Base-by-base conservation (phyloP, 176 grass and related monocot species). In the Cymbopogon citratus region DNA sequence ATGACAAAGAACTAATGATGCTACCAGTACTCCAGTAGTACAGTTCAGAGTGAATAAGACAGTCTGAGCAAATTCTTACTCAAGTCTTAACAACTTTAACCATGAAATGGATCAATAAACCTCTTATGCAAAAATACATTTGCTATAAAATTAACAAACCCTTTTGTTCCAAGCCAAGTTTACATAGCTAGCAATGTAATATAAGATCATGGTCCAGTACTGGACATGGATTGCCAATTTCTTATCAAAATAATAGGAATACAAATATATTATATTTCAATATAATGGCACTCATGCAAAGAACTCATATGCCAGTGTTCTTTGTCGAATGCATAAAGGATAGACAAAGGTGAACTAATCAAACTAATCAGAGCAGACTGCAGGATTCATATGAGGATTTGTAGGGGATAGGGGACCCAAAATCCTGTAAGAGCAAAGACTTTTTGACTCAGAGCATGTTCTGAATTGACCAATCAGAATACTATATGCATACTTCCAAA, bases 381-480 rank as follows among this genome's bases (percentile, higher is more conserved):
- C 28, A 65, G 63, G 63, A 34, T 65, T 65, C 28, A 33, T 31
- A 34, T 9, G 15, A 5, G 28, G 27, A 65, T 33, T 65, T 65
- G 28, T 23, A 57, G 54, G 54, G 54, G 54, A 57, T 18, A 18
- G 6, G 63, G 28, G 34, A 34, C 63, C 62, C 28, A 65, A 65
- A 65, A 65, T 34, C 63, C 63, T 33, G 28, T 64, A 2, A 63
- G 13, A 65, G 12, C 15, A 65, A 18, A 31, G 29, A 65, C 6
- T 65, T 14, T 33, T 31, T 19, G 27, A 12, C 13, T 8, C 69
- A 80, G 35, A 80, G 46, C 70, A 86, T 80, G 45, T 66, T 69
- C 68, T 54, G 48, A 69, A 19, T 49, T 39, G 25, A 76, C 56
- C 56, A 60, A 60, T 16, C 63, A 81, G 15, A 81, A 43, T 51